Conservation (phyloP, 2,329 filamentous ascomycete species). For the Fusarium luffae region DNA sequence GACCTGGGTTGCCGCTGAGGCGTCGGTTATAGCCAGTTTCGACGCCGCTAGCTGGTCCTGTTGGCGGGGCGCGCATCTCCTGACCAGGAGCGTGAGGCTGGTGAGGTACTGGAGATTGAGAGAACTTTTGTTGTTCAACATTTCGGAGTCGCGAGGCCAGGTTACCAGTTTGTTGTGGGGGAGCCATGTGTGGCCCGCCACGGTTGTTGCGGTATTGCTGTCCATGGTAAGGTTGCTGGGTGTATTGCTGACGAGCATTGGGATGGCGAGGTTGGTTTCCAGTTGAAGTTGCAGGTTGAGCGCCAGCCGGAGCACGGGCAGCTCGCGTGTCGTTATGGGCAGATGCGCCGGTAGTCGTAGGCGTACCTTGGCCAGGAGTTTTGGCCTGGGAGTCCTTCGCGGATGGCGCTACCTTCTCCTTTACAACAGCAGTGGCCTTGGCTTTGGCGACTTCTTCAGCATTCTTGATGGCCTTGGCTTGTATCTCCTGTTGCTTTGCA, state of each 20-base stretch:
- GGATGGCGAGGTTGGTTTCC: constrained; percentile 57
- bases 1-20: constrained; percentile 61
- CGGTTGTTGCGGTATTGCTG: constrained; percentile 63
- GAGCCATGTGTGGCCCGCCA: constrained; percentile 54
- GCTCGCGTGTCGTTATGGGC: constrained; percentile 46
- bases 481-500: constrained; percentile 91
- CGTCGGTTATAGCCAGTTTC: constrained; percentile 66
- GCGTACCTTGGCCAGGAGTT: constrained; percentile 41
- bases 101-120: constrained; percentile 55
- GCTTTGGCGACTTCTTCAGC: constrained; percentile 71
- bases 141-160: constrained; percentile 64
- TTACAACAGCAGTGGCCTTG: constrained; percentile 60
- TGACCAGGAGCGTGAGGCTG: constrained; percentile 64
- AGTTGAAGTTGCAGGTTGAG: constrained; percentile 46
- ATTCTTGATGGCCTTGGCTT: constrained; percentile 85
- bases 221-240: constrained; percentile 59
- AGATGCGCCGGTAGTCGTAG: constrained; percentile 31
- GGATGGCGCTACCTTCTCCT: constrained; percentile 55
- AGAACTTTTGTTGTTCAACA: constrained; percentile 63
- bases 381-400: constrained; percentile 59
- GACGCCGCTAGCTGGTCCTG: constrained; percentile 72
- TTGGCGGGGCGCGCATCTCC: constrained; percentile 78
- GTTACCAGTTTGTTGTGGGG: constrained; percentile 56
- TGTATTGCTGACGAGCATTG: constrained; percentile 60
- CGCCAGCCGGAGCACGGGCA: constrained; percentile 50